Evolutionary conservation across 2,329 filamentous ascomycete genomes (phyloP).

Genomic region (Sporothrix variecibatus): DNA sequence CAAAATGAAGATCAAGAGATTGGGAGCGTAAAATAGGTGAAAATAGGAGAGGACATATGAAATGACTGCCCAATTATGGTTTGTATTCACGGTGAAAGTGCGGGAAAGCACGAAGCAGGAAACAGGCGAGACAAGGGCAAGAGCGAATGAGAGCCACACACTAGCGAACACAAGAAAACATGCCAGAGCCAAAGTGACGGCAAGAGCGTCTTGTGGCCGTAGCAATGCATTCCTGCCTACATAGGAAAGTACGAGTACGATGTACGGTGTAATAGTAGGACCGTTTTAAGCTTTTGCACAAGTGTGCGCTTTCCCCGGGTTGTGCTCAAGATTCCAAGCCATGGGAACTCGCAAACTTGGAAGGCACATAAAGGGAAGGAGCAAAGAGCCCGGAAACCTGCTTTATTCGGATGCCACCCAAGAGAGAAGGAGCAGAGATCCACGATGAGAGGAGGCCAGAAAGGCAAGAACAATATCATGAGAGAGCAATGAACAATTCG

Average conservation of each 20-base stretch:
- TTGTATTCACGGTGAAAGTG: constrained; percentile 7
- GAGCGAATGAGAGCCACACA: background rate
- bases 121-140: constrained; percentile 9
- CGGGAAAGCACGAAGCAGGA: constrained; percentile 11
- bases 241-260: background rate
- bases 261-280: background rate
- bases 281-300: background rate
- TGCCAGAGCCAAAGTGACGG: constrained; percentile 12
- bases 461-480: background rate
- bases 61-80: background rate
- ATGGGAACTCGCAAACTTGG: background rate
- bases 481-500: background rate
- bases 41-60: background rate
- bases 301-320: background rate
- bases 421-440: background rate
- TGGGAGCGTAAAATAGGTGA: background rate
- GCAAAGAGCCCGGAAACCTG: background rate
- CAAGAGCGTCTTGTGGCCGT: constrained; percentile 17
- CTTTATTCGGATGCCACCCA: background rate
- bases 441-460: background rate
- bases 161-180: background rate
- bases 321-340: background rate
- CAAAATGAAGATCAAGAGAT: background rate
- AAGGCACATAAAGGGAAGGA: background rate
- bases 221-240: constrained; percentile 19